phyloP scores from a whole-genome alignment of 31 red algal species.

The Porphyra umbilicalis region DNA sequence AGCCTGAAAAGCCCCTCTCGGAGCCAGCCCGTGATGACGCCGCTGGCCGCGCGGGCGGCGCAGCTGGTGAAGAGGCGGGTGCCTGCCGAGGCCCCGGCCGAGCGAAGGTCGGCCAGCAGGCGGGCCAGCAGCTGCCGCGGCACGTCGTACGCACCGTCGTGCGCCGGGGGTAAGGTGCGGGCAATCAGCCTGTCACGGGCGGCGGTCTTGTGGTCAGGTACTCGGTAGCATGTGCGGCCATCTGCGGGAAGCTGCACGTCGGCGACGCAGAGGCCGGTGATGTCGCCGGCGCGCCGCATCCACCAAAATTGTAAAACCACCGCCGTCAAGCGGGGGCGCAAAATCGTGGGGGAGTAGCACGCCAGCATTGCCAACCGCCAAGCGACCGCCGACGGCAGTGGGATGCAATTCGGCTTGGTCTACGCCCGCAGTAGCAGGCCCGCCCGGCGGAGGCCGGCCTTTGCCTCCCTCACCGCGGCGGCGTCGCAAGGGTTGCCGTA shows the following conservation, averaged over 20 bases:
- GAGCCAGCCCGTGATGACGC: too few relatives aligned
- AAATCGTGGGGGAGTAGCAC: too few relatives aligned
- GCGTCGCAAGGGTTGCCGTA: background rate
- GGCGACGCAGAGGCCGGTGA: background rate
- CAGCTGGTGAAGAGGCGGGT: background rate
- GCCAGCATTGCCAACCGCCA: background rate
- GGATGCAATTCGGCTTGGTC: background rate
- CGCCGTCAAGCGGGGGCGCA: background rate
- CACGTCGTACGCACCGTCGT: background rate
- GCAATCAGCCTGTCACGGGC: too few relatives aligned
- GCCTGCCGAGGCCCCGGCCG: too few relatives aligned
- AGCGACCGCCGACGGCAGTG: background rate
- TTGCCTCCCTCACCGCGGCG: too few relatives aligned
- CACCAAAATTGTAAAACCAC: background rate
- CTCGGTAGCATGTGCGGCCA: background rate
- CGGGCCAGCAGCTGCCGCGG: background rate
- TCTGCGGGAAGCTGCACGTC: background rate
- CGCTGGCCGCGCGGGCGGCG: too few relatives aligned
- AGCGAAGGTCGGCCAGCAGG: background rate
- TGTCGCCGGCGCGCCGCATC: background rate
- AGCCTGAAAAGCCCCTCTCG: too few relatives aligned
- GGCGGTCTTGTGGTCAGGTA: background rate
- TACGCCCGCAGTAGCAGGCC: too few relatives aligned
- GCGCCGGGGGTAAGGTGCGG: too few relatives aligned
- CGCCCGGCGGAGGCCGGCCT: too few relatives aligned